Evolutionary conservation across 306 rosid species (phyloP).

Genomic region (Prinsepia uniflora): DNA sequence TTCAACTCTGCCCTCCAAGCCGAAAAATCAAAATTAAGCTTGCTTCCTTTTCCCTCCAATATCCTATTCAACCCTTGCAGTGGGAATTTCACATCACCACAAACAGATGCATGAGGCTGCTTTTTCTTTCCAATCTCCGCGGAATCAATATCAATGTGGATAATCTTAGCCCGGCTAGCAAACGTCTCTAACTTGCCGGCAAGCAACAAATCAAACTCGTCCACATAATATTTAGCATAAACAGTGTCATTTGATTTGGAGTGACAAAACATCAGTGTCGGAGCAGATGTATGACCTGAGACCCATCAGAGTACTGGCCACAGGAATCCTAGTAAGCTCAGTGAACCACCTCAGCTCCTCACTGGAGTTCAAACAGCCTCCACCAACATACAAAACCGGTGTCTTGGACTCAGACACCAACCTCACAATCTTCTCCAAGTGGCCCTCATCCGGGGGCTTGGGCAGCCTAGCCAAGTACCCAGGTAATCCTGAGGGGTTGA

Average conservation of each 20-base stretch:
- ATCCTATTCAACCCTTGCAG: conserved; percentile 54
- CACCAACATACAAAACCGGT: conserved; percentile 83
- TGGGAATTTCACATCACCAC: conserved; percentile 66
- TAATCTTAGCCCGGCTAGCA: conserved; percentile 84
- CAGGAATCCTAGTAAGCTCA: conserved; percentile 66
- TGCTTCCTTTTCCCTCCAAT: conserved; percentile 37
- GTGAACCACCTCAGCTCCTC: conserved; percentile 61
- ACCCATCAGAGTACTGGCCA: conserved; percentile 87
- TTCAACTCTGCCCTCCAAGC: conserved; percentile 73
- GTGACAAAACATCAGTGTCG: conserved; percentile 40
- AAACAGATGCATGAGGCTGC: conserved; percentile 68
- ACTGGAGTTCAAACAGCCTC: conserved; percentile 80
- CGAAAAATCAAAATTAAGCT: conserved; percentile 43
- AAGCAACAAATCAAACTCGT: conserved; percentile 68
- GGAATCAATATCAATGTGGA: conserved; percentile 88
- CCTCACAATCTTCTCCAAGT: conserved; percentile 56
- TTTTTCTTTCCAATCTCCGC: conserved; percentile 96
- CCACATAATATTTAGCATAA: conserved; percentile 89
- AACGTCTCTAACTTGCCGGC: conserved; percentile 91
- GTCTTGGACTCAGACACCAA: conserved; percentile 53
- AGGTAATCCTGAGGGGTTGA: conserved; percentile 36
- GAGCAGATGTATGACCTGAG: conserved; percentile 57
- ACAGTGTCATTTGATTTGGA: conserved; percentile 91
- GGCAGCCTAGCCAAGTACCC: conserved; percentile 73
- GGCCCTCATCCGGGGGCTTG: conserved; percentile 32